Base-by-base conservation (phyloP, 306 rosid genomes). In the Dalbergia cultrata region DNA sequence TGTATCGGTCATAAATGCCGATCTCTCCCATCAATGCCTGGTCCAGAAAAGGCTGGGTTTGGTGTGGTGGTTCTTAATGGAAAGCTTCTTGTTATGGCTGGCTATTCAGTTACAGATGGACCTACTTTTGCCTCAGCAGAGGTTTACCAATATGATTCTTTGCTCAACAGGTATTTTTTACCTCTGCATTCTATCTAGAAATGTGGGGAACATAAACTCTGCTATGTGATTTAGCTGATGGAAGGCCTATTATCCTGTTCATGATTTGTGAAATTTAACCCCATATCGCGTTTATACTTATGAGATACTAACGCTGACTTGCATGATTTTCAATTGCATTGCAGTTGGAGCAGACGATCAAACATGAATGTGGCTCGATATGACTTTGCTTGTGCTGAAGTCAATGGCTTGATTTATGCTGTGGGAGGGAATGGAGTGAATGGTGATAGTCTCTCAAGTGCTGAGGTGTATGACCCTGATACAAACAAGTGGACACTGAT, bases 331-430 rank as follows among this genome's bases (percentile, higher is more conserved):
- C n/a, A 37, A 49, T 65, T 79, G 39, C 52, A 43, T 74, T 83
- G 90, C 93, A 94, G 98, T 70, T 94, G 98, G 97, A 80, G 90
- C 84, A 90, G 85, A 85, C 84, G 88, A 72, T 85, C 92, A 65
- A 80, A 83, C 78, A 86, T 86, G 89, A 92, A 90, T 75, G 90
- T 81, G 71, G 97, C 97, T 65, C 97, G 97, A 37, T 84, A 89
- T 47, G 98, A 94, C 73, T 94, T 92, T 18, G 97, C 93, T 39
- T 92, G 97, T 88, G 91, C 97, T 5, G 92, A 88, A 79, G 89
- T 94, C 35, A 80, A 88, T 71, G 95, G 95, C 17, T 63, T 88
- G 88, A 89, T 90, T 62, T 94, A 94, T 68, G 95, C 79, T 14
- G 97, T 87, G 61, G 97, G 98, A 79, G 97, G 98, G 41, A 85